Conservation (phyloP, 1,139 yeast genomes). For the Suhomyces terraborum region DNA sequence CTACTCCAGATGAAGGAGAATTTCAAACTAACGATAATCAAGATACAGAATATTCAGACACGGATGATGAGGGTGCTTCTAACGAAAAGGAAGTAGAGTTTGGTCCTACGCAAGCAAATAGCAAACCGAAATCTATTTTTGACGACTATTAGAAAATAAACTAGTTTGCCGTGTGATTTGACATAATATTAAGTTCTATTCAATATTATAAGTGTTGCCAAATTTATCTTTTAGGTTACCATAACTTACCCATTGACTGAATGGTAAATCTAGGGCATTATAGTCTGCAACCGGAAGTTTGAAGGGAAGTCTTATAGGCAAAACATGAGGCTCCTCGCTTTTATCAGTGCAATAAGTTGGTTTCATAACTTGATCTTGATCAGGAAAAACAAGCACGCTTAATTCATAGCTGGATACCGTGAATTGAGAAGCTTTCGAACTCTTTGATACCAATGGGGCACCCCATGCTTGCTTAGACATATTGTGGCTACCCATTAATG, state of each 20-base stretch:
- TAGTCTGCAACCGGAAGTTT: constrained; percentile 51
- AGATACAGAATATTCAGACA: constrained; percentile 31
- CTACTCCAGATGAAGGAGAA: background rate
- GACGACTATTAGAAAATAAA: constrained; percentile 9
- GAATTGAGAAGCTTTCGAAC: constrained; percentile 27
- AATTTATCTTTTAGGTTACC: constrained; percentile 25
- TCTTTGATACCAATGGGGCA: background rate
- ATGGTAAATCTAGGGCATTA: constrained; percentile 44
- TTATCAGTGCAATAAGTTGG: constrained; percentile 47
- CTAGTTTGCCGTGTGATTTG: no score
- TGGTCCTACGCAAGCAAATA: constrained; percentile 41
- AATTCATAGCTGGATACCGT: constrained; percentile 53
- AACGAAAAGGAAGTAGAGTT: constrained; percentile 18
- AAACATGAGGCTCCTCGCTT: constrained; percentile 16
- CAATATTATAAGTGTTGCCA: constrained; percentile 23
- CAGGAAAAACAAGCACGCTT: constrained; percentile 45
- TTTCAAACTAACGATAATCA: constrained; percentile 12
- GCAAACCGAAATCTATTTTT: constrained; percentile 40
- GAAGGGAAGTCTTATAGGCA: constrained; percentile 56
- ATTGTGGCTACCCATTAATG: constrained; percentile 66
- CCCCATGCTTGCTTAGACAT: constrained; percentile 76
- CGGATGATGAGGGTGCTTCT: constrained; percentile 18
- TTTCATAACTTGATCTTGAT: constrained; percentile 23
- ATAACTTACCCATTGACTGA: constrained; percentile 39
- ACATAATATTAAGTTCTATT: background rate